Conservation (phyloP, 768 basidiomycete genomes). For the Boletus speciosus region DNA sequence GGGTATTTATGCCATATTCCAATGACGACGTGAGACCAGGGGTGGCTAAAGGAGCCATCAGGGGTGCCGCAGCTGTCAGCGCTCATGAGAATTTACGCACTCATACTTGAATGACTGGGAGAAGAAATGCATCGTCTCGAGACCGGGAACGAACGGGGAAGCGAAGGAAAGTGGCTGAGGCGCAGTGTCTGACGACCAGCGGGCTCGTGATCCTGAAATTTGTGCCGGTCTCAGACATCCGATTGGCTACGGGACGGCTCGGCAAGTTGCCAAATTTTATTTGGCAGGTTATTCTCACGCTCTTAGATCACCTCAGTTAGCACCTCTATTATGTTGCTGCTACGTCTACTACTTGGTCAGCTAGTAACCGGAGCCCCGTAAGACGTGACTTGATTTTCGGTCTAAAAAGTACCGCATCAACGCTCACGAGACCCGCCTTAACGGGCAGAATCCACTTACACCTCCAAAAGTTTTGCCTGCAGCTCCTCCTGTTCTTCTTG, state of each 20-base stretch:
- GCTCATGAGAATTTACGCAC: constrained; percentile 43
- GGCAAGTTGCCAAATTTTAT: constrained; percentile 8
- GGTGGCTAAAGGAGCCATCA: constrained; percentile 52
- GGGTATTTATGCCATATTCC: constrained; percentile 97
- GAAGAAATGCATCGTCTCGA: constrained; percentile 73
- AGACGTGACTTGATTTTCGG: constrained; percentile 80
- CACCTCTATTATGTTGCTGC: not conserved
- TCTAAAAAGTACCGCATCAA: constrained; percentile 33
- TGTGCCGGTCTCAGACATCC: constrained; percentile 13
- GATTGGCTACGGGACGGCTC: constrained; percentile 27
- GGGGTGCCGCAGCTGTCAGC: not conserved
- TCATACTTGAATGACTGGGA: constrained; percentile 82
- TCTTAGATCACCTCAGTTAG: not conserved
- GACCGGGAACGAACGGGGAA: constrained; percentile 22
- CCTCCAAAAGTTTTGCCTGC: constrained; percentile 81
- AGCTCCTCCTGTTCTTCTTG: constrained; percentile 93
- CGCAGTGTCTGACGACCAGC: constrained; percentile 12
- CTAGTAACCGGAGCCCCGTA: constrained; percentile 55
- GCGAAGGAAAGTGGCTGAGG: constrained; percentile 15
- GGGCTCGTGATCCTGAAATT: constrained; percentile 13
- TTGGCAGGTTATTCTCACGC: constrained; percentile 6
- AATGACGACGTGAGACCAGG: constrained; percentile 88
- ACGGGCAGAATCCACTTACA: constrained; percentile 48
- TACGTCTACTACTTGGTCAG: constrained; percentile 16
- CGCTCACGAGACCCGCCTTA: not conserved